These are phyloP conservation scores for Boletus rubescentipes DNA, from an alignment of 768 basidiomycete species.

Conservation along the genomic window DNA sequence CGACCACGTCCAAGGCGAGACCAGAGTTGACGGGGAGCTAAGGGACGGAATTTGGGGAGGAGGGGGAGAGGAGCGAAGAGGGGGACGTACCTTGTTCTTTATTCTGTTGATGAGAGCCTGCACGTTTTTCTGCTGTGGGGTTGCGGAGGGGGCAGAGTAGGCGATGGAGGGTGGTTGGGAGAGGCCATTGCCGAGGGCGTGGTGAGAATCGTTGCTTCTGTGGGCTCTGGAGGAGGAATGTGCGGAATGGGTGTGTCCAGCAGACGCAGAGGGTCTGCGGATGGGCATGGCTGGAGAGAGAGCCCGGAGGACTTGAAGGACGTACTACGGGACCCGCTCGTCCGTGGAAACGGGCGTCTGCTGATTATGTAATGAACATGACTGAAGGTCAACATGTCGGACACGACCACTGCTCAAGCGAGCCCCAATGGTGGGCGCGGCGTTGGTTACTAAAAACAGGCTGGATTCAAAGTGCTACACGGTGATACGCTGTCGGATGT, in stretches of 20 bases:
- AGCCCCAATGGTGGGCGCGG: no score
- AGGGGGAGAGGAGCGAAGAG: not conserved
- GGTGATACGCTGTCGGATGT: not conserved
- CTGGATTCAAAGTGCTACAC: no score
- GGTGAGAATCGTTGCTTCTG: conserved; percentile 63
- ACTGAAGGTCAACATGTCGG: no score
- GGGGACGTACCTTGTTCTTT: conserved; percentile 66
- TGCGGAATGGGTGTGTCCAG: conserved; percentile 37
- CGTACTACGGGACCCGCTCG: conserved; percentile 11
- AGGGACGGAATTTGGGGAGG: not conserved
- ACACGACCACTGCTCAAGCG: no score
- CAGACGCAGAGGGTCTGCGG: conserved; percentile 63
- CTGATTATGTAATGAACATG: conserved; percentile 2
- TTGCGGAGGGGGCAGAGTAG: conserved; percentile 40
- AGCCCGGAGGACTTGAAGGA: conserved; percentile 16
- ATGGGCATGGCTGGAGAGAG: conserved; percentile 40
- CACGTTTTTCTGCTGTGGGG: conserved; percentile 81
- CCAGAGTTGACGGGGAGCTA: conserved; percentile 90
- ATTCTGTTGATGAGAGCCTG: conserved; percentile 77
- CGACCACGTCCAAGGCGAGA: conserved; percentile 64
- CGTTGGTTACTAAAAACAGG: no score
- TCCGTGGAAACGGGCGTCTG: conserved; percentile 10
- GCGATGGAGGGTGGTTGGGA: conserved; percentile 35
- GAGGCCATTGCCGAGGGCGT: conserved; percentile 35
- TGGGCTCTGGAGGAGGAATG: conserved; percentile 49